phyloP scores from a whole-genome alignment of 768 basidiomycete species.

The Psilocybe cubensis region DNA sequence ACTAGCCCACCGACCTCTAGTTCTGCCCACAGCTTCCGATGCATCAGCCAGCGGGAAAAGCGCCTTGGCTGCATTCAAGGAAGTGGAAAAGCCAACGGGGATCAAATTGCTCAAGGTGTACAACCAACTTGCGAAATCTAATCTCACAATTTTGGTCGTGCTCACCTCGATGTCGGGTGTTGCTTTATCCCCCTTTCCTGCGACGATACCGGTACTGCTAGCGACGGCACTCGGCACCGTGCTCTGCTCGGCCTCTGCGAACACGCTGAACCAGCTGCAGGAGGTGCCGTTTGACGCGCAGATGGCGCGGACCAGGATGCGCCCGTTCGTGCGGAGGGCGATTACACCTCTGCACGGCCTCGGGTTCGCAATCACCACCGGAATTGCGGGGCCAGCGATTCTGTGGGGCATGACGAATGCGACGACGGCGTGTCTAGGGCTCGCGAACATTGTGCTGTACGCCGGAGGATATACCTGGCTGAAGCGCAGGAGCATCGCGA shows the following conservation, averaged over 20 bases:
- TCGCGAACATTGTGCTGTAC: slow-evolving; percentile 86
- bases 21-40: slow-evolving; percentile 15
- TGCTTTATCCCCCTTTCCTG: slow-evolving; percentile 87
- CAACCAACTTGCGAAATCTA: slow-evolving; percentile 80
- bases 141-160: slow-evolving; percentile 82
- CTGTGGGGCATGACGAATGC: slow-evolving; percentile 87
- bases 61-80: not conserved
- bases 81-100: slow-evolving; percentile 49
- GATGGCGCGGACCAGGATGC: slow-evolving; percentile 86
- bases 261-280: slow-evolving; percentile 92
- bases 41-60: not conserved
- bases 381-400: slow-evolving; percentile 75
- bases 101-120: slow-evolving; percentile 67
- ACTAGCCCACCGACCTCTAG: slow-evolving; percentile 14
- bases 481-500: slow-evolving; percentile 80
- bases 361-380: slow-evolving; percentile 76
- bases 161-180: slow-evolving; percentile 92
- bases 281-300: slow-evolving; percentile 97
- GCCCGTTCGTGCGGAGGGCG: slow-evolving; percentile 86
- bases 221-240: slow-evolving; percentile 89
- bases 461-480: slow-evolving; percentile 91
- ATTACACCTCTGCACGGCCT: slow-evolving; percentile 86
- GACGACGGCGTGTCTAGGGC: slow-evolving; percentile 81
- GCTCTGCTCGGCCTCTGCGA: slow-evolving; percentile 91
- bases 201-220: slow-evolving; percentile 82